Evolutionary conservation across 2,329 filamentous ascomycete species (phyloP), one percentile per base, ranked within the genome.

Genomic region (Myrmaecium sp.): DNA sequence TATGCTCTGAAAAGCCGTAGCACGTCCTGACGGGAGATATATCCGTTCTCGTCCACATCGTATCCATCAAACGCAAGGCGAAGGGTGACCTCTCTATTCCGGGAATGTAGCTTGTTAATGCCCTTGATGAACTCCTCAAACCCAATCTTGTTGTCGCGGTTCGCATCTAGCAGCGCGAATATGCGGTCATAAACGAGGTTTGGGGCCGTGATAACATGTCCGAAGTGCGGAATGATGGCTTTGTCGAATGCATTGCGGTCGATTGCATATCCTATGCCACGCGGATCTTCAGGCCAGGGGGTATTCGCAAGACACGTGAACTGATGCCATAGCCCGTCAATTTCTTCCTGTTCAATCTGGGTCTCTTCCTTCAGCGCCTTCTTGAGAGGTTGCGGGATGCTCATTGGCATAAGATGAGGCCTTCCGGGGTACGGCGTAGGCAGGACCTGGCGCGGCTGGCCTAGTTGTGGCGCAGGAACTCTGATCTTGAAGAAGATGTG

Each of bases 401-500:
- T 70, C 12, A 69, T 65, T 11, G 69, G 62, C 40, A 77, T 70
- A 36, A 68, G 69, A 34, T 77, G 69, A 6, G 84, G 82, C 41
- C 91, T 80, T 22, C 84, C 84, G 1, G 83, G 79, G 47, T 93
- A 94, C 71, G 78, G 89, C 2, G 83, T 70, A 5, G 78, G 74
- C 40, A 82, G 76, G 43, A 75, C 77, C 47, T 86, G 76, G 27
- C 80, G 70, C 2, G 79, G 74, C 23, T 68, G 62, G 3, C 78
- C 78, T 30, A 93, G 73, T 16, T 82, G 78, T 0, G 84, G 82
- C 1, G 83, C 78, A 1, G 89, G 89, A 7, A 95, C 75, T 29
- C 75, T 75, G 44, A 98, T 79, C 51, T 95, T 95, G 63, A 91
- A 92, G 54, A 98, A 95, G 23, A 95, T 69, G 51, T 98, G 89